Conservation (phyloP, 805 yeast genomes). For the Cyberlindnera japonica region DNA sequence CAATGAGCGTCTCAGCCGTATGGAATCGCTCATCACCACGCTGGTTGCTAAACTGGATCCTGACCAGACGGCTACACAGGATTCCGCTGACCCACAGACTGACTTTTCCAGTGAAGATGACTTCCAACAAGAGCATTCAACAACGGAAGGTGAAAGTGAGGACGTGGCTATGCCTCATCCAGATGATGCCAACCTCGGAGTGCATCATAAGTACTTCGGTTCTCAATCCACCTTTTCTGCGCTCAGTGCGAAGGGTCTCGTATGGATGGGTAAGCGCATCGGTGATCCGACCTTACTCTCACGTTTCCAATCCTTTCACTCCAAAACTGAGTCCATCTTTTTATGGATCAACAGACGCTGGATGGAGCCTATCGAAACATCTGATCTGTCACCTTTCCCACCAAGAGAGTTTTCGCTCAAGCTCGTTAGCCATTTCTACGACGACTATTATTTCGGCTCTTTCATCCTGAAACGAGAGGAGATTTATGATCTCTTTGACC, state of each 20-base stretch:
- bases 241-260: slow-evolving; percentile 38
- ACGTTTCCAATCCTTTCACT: slow-evolving; percentile 27
- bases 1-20: slow-evolving; percentile 30
- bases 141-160: neutral
- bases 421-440: slow-evolving; percentile 17
- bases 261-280: slow-evolving; percentile 32
- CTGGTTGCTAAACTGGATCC: slow-evolving; percentile 26
- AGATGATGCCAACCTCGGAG: neutral
- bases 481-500: slow-evolving; percentile 17
- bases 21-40: slow-evolving; percentile 33
- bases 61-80: neutral
- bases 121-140: neutral
- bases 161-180: neutral
- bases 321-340: slow-evolving; percentile 20
- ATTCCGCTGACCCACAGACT: slow-evolving; percentile 1
- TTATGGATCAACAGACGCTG: slow-evolving; percentile 26
- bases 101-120: neutral
- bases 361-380: slow-evolving; percentile 33
- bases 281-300: slow-evolving; percentile 17
- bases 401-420: slow-evolving; percentile 20
- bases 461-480: slow-evolving; percentile 18
- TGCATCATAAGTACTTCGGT: slow-evolving; percentile 20
- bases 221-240: slow-evolving; percentile 32
- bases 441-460: slow-evolving; percentile 8
- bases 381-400: slow-evolving; percentile 31